These are phyloP conservation scores for Didymella sp. DNA, from an alignment of 2,329 filamentous ascomycete species.

Conservation along the genomic window DNA sequence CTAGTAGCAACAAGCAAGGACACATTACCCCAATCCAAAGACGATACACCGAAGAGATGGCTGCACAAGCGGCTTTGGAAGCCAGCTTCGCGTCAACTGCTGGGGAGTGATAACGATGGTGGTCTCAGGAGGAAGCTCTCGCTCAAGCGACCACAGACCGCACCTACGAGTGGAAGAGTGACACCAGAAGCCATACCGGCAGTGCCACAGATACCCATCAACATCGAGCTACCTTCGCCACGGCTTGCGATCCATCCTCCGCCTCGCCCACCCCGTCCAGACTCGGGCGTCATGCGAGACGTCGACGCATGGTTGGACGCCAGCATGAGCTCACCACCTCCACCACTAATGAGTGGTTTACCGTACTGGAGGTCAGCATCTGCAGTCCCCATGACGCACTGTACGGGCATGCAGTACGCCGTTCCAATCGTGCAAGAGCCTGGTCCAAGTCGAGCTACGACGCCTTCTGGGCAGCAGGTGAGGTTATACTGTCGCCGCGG, in stretches of 20 bases:
- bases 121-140: constrained; percentile 17
- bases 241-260: constrained; percentile 25
- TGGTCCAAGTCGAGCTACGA: constrained; percentile 20
- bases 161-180: constrained; percentile 24
- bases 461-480: constrained; percentile 30
- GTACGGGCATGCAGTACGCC: constrained; percentile 35
- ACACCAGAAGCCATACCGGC: background rate
- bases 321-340: constrained; percentile 34
- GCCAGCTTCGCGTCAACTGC: constrained; percentile 26
- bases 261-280: constrained; percentile 33
- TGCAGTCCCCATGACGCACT: constrained; percentile 11
- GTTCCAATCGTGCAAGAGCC: constrained; percentile 32
- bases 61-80: constrained; percentile 35
- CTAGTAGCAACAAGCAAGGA: constrained; percentile 28
- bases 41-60: constrained; percentile 35
- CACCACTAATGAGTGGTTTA: constrained; percentile 44
- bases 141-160: constrained; percentile 35
- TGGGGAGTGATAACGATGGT: background rate
- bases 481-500: constrained; percentile 36
- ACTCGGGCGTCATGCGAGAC: constrained; percentile 36
- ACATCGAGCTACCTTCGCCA: constrained; percentile 17
- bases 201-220: constrained; percentile 15
- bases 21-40: constrained; percentile 21
- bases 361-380: constrained; percentile 42
- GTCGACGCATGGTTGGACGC: constrained; percentile 46